These are phyloP conservation scores for Mucor irregularis DNA, from an alignment of 371 early-diverging fungal species.

Conservation along the genomic window DNA sequence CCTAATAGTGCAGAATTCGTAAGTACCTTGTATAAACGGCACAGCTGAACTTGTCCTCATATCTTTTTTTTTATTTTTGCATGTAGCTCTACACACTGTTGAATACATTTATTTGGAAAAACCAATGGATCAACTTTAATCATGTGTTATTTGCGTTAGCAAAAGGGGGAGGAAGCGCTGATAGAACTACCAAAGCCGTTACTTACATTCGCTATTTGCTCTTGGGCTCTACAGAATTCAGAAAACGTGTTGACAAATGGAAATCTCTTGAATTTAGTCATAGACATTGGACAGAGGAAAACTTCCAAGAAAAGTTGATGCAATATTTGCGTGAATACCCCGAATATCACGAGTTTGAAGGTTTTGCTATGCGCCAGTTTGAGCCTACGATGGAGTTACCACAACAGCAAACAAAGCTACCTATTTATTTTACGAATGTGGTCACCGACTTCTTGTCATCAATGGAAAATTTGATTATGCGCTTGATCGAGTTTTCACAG, in stretches of 20 bases:
- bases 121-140: conserved; percentile 70
- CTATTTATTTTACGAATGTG: conserved; percentile 71
- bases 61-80: background rate
- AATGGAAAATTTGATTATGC: conserved; percentile 67
- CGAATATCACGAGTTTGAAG: conserved; percentile 77
- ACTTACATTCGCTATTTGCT: conserved; percentile 59
- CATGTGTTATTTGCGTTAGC: conserved; percentile 72
- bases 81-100: conserved; percentile 47
- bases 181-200: conserved; percentile 48
- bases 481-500: conserved; percentile 70
- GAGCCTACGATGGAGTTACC: conserved; percentile 35
- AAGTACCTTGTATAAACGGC: too few relatives aligned
- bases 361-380: conserved; percentile 49
- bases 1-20: conserved; percentile 32
- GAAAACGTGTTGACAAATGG: conserved; percentile 67
- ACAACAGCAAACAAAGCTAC: conserved; percentile 61
- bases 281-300: conserved; percentile 75
- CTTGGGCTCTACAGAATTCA: conserved; percentile 62
- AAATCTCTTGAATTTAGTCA: conserved; percentile 62
- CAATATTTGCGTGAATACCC: conserved; percentile 67
- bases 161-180: conserved; percentile 61
- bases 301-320: conserved; percentile 66
- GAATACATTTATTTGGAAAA: conserved; percentile 72
- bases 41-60: background rate
- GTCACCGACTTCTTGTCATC: conserved; percentile 69